A percentile compares a stretch with the other conserved stretches of the same genome.
phyloP scores from a whole-genome alignment of 2,329 filamentous ascomycete species.

The Zymoseptoria passerinii region DNA sequence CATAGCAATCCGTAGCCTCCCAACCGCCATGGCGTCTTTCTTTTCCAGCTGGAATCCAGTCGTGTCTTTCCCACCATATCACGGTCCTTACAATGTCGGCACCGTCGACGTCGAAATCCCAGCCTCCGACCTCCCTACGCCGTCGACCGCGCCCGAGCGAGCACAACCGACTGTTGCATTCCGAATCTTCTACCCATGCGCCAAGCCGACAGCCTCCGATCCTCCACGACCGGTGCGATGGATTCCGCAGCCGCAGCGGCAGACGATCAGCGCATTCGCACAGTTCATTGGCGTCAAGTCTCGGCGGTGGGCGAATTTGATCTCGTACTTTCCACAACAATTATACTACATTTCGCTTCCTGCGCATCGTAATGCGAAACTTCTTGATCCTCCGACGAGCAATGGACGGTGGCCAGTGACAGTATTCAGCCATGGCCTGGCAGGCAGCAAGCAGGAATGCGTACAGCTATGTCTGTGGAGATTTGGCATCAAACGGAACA shows the following conservation, averaged over 20 bases:
- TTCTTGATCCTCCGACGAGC: conserved; percentile 43
- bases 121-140: conserved; percentile 47
- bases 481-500: conserved; percentile 70
- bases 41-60: conserved; percentile 52
- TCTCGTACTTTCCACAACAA: conserved; percentile 48
- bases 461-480: conserved; percentile 75
- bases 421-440: conserved; percentile 79
- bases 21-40: conserved; percentile 31
- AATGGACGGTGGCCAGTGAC: conserved; percentile 66
- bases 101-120: conserved; percentile 76
- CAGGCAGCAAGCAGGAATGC: conserved; percentile 69
- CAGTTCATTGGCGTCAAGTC: conserved; percentile 61
- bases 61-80: conserved; percentile 65
- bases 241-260: conserved; percentile 68
- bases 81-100: conserved; percentile 69
- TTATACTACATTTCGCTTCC: conserved; percentile 67
- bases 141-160: conserved; percentile 47
- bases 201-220: conserved; percentile 26
- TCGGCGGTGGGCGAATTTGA: conserved; percentile 17
- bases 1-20: background rate
- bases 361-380: conserved; percentile 59
- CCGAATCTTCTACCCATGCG: conserved; percentile 71
- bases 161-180: conserved; percentile 66
- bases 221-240: conserved; percentile 58
- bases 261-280: conserved; percentile 66